A percentile compares a stretch with the other conserved stretches of the same genome.
These are phyloP conservation scores for Medakamo hakoo DNA, from an alignment of 139 green algal species.

Conservation along the genomic window DNA sequence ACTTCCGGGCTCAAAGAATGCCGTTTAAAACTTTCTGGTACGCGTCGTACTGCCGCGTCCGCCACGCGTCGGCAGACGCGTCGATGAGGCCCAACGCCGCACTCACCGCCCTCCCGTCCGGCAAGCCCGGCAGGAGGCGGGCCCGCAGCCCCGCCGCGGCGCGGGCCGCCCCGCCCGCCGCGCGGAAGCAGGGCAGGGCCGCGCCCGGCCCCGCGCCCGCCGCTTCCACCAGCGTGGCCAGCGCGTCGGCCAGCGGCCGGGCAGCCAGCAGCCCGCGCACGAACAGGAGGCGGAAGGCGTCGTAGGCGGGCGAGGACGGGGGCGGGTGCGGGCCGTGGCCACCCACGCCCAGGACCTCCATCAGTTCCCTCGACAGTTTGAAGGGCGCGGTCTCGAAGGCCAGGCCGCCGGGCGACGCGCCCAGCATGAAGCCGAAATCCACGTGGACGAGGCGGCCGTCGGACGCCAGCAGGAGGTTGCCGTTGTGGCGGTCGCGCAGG, in stretches of 20 bases:
- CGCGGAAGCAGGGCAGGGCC: conserved; percentile 77
- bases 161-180: conserved; percentile 32
- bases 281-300: conserved; percentile 83
- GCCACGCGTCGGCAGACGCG: conserved; percentile 83
- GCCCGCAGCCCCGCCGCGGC: conserved; percentile 65
- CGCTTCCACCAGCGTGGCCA: conserved; percentile 78
- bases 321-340: conserved; percentile 59
- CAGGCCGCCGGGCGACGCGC: conserved; percentile 43
- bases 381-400: conserved; percentile 74
- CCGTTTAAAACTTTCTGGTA: conserved; percentile 94
- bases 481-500: conserved; percentile 68
- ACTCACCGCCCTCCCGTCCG: conserved; percentile 51
- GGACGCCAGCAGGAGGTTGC: conserved; percentile 73
- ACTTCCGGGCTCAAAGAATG: no score
- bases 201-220: conserved; percentile 74
- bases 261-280: conserved; percentile 91
- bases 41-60: conserved; percentile 95
- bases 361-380: conserved; percentile 87
- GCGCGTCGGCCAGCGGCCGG: conserved; percentile 76
- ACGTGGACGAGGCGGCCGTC: conserved; percentile 91
- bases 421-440: conserved; percentile 99
- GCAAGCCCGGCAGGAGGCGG: conserved; percentile 50
- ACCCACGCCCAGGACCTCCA: conserved; percentile 93
- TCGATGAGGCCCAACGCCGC: conserved; percentile 76
- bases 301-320: conserved; percentile 68